Percentiles rank a stretch among this genome's conserved stretches.
phyloP scores from a whole-genome alignment of 225 moss, liverwort and hornwort species.

The Bryoerythrophyllum caledonicum region DNA sequence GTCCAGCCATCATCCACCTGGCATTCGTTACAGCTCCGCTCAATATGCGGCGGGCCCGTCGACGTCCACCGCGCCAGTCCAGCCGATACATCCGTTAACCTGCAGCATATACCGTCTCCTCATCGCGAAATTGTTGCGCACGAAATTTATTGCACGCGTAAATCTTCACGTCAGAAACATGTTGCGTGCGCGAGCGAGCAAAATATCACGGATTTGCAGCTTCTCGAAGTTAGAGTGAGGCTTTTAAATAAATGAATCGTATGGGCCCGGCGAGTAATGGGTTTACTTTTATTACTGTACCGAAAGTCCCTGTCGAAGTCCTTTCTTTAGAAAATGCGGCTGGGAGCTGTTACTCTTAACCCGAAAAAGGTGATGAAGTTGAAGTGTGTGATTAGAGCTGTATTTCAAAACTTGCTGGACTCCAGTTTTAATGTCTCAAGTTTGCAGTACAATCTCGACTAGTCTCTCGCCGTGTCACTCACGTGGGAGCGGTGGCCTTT shows the following conservation, averaged over 20 bases:
- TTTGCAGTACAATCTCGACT: too few relatives aligned
- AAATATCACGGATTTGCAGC: neutral
- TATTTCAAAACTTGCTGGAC: too few relatives aligned
- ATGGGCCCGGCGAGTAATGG: too few relatives aligned
- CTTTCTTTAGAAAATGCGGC: neutral
- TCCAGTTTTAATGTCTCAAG: too few relatives aligned
- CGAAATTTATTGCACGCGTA: neutral
- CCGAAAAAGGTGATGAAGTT: neutral
- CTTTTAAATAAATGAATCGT: neutral
- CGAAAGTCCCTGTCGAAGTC: neutral
- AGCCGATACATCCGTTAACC: too few relatives aligned
- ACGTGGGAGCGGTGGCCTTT: neutral
- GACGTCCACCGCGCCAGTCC: neutral
- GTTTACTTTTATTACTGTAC: neutral
- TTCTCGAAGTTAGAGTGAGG: too few relatives aligned
- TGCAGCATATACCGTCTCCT: too few relatives aligned
- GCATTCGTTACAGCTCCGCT: conserved; percentile 5
- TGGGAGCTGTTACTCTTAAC: neutral
- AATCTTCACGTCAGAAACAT: neutral
- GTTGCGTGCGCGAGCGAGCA: neutral
- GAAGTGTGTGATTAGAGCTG: neutral
- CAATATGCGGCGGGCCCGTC: conserved; percentile 29
- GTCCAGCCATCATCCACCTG: conserved; percentile 21
- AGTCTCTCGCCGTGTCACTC: too few relatives aligned
- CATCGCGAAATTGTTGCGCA: too few relatives aligned